phyloP scores from a whole-genome alignment of 1,284 basidiomycete species.

The Ceratobasidium sp. region DNA sequence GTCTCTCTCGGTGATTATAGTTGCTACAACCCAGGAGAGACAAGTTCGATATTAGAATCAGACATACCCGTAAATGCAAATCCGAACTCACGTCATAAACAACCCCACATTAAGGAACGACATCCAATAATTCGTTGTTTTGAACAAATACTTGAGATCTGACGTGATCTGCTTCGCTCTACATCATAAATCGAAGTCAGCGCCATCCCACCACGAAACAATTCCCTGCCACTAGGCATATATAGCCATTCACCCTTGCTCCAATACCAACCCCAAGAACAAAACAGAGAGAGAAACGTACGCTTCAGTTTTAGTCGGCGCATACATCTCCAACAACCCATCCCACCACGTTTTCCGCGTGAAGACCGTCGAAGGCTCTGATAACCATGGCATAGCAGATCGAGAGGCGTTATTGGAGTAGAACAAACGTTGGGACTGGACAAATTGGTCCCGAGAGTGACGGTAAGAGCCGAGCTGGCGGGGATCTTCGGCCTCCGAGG shows the following conservation, averaged over 20 bases:
- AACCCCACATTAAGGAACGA: slow-evolving; percentile 34
- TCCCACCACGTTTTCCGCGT: slow-evolving; percentile 82
- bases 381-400: slow-evolving; percentile 6
- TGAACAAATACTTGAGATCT: slow-evolving; percentile 69
- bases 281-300: too few relatives aligned
- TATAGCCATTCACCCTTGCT: too few relatives aligned
- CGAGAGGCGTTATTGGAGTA: background rate
- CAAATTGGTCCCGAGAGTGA: background rate
- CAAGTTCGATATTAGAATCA: slow-evolving; percentile 53
- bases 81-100: slow-evolving; percentile 51
- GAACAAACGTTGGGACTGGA: slow-evolving; percentile 2
- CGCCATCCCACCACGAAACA: background rate
- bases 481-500: slow-evolving; percentile 29
- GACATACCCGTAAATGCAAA: background rate
- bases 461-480: background rate
- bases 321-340: slow-evolving; percentile 67
- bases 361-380: slow-evolving; percentile 57
- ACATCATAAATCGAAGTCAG: slow-evolving; percentile 45
- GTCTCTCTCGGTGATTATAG: slow-evolving; percentile 64
- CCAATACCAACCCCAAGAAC: too few relatives aligned
- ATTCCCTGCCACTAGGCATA: background rate
- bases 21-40: slow-evolving; percentile 64
- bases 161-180: slow-evolving; percentile 63
- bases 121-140: slow-evolving; percentile 37
- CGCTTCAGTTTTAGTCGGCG: slow-evolving; percentile 48